Percentiles rank a stretch among this genome's conserved stretches.
Conservation (phyloP, 176 grass and related monocot genomes). For the Luzula sylvatica region DNA sequence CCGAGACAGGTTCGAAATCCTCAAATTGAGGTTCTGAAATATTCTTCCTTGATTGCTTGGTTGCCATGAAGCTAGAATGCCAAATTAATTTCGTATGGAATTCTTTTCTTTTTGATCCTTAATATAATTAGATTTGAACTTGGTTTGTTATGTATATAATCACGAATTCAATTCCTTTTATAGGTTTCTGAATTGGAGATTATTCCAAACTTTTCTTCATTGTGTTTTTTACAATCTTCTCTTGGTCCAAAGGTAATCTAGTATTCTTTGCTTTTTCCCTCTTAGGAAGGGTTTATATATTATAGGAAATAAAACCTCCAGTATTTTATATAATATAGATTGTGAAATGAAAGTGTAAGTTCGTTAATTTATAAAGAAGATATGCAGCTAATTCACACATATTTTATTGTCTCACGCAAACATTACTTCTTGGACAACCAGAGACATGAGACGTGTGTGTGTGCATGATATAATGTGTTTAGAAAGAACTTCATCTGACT, state of each 20-base stretch:
- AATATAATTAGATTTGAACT: neutral
- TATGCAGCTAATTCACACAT: no score
- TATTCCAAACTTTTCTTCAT: conserved; percentile 65
- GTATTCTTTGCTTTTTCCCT: conserved; percentile 24
- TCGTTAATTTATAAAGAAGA: no score
- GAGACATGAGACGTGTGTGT: no score
- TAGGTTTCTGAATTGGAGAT: conserved; percentile 11
- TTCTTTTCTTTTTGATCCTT: neutral
- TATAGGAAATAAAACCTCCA: no score
- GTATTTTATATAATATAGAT: no score
- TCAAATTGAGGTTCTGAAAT: no score
- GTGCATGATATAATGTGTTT: no score
- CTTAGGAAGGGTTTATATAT: conserved; percentile 19
- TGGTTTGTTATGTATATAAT: neutral
- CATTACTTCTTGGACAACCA: no score
- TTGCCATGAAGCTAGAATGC: neutral
- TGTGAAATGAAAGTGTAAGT: no score
- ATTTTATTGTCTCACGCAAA: no score
- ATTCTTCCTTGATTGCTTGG: no score
- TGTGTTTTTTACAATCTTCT: conserved; percentile 26
- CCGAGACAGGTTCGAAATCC: conserved; percentile 19
- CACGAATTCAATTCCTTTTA: conserved; percentile 9
- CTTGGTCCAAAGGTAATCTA: conserved; percentile 24
- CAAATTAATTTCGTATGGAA: neutral
- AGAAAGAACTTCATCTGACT: no score